Evolutionary conservation across 2,329 filamentous ascomycete species (phyloP).

Genomic region (Nigrospora oryzae): DNA sequence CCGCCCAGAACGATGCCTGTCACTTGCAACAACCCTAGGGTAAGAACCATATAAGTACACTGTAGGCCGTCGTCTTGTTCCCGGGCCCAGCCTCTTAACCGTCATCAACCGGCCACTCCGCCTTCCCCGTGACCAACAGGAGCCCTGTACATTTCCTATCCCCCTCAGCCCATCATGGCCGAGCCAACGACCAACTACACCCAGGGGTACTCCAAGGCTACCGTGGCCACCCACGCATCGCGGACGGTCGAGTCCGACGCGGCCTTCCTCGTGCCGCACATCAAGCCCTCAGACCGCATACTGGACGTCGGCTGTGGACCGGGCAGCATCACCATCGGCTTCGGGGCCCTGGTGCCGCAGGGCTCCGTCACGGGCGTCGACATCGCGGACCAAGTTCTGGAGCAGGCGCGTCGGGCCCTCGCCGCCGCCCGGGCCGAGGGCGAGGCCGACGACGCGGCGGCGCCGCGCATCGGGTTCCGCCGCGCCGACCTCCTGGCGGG

Average conservation of each 20-base stretch:
- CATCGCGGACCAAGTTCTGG: conserved; percentile 20
- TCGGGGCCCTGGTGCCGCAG: conserved; percentile 28
- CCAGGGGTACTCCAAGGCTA: conserved; percentile 29
- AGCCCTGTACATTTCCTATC: too few relatives aligned
- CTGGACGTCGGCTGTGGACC: conserved; percentile 41
- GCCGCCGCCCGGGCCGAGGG: conserved; percentile 1
- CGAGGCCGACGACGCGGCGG: conserved; percentile 3
- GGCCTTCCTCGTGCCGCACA: conserved; percentile 30
- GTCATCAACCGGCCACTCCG: too few relatives aligned
- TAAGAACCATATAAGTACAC: too few relatives aligned
- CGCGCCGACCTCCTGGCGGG: conserved; percentile 24
- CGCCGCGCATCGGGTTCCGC: conserved; percentile 17
- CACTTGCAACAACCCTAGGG: too few relatives aligned
- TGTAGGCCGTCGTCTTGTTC: too few relatives aligned
- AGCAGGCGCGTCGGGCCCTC: conserved; percentile 14
- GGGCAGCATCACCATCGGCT: conserved; percentile 36
- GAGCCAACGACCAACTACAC: conserved; percentile 15
- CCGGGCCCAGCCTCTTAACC: too few relatives aligned
- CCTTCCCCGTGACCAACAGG: too few relatives aligned
- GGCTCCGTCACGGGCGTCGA: conserved; percentile 33
- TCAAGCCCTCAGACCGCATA: conserved; percentile 27
- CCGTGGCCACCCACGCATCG: conserved; percentile 26
- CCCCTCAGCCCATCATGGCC: background rate
- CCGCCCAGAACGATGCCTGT: too few relatives aligned
- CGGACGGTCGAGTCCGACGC: conserved; percentile 35